Evolutionary conservation across 2,329 filamentous ascomycete species (phyloP), one percentile per base, ranked within the genome.

Genomic region (Dactylellina drechsleri): DNA sequence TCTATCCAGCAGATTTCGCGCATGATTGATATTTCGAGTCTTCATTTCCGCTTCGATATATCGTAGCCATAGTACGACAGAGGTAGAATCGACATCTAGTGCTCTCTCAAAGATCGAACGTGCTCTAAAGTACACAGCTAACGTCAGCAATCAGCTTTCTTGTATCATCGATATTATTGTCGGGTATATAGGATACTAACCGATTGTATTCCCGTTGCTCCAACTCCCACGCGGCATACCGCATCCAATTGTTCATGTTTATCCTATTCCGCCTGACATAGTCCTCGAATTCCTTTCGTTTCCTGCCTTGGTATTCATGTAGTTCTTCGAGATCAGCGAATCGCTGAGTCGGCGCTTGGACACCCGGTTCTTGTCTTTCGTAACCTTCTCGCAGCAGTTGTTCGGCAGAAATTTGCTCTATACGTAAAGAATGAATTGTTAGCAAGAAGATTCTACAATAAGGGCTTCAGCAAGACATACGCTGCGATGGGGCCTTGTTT

Each of bases 161-260:
- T 67, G 23, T 54, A 59, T 58, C 56, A 43, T 13, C 13, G 57
- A 47, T 47, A 56, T 18, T n/a, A 12, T 36, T 40, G 18, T 2
- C 36, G 12, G 18, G 13, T 18, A n/a, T n/a, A 16, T n/a, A n/a
- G 36, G 43, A 62, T 36, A 76, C 76, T 52, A 41, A 78, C 77
- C 75, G 58, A 65, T 91, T 89, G 83, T 92, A 97, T 84, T 99
- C 95, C 83, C 98, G 98, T 84, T 99, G 95, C 82, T 99, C 94
- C 75, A 98, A 86, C 84, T 99, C 95, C 92, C 93, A 99, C 79
- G 92, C 88, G 66, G 95, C 94, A 85, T 99, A 99, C 80, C 93
- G 91, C 87, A 95, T 92, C 95, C 95, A 99, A 83, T 98, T 98
- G 85, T 96, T 96, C 87, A 98, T 93, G 81, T 96, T 97, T 81